Evolutionary conservation across 495 filamentous ascomycete genomes (phyloP).

Genomic region (Podospora pseudopauciseta): DNA sequence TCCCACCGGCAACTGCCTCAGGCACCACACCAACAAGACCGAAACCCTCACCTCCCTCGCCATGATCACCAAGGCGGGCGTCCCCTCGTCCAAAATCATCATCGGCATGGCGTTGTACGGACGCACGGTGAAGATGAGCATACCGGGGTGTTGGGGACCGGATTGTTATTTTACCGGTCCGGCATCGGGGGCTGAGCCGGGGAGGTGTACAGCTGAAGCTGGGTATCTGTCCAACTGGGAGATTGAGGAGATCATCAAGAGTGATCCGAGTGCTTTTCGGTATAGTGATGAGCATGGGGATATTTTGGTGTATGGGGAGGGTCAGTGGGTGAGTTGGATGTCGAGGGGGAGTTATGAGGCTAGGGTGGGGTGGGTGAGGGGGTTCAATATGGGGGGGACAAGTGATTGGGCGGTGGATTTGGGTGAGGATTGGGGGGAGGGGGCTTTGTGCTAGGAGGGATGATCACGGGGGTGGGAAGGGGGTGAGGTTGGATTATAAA

Average conservation of each 20-base stretch:
- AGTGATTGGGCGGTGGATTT: slow-evolving; percentile 31
- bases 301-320: slow-evolving; percentile 40
- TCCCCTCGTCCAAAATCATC: slow-evolving; percentile 37
- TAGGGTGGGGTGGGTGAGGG: slow-evolving; percentile 10
- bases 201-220: slow-evolving; percentile 36
- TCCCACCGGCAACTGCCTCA: slow-evolving; percentile 36
- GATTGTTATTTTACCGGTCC: slow-evolving; percentile 16
- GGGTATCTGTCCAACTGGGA: slow-evolving; percentile 40
- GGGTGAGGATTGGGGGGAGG: no score
- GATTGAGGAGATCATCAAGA: slow-evolving; percentile 27
- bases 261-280: background rate
- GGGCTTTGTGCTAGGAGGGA: no score
- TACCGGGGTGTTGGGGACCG: slow-evolving; percentile 9
- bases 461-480: no score
- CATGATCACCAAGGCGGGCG: slow-evolving; percentile 52
- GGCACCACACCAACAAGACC: slow-evolving; percentile 42
- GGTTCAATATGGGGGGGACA: slow-evolving; percentile 26
- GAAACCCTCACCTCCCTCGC: slow-evolving; percentile 37
- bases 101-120: slow-evolving; percentile 42
- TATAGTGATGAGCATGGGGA: slow-evolving; percentile 26
- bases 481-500: no score
- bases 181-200: slow-evolving; percentile 22
- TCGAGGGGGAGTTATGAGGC: slow-evolving; percentile 15
- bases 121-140: slow-evolving; percentile 33
- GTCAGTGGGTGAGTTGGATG: slow-evolving; percentile 46